Evolutionary conservation across 352 stramenopile species (phyloP), one percentile per base, ranked within the genome.

Genomic region (Thraustotheca clavata): DNA sequence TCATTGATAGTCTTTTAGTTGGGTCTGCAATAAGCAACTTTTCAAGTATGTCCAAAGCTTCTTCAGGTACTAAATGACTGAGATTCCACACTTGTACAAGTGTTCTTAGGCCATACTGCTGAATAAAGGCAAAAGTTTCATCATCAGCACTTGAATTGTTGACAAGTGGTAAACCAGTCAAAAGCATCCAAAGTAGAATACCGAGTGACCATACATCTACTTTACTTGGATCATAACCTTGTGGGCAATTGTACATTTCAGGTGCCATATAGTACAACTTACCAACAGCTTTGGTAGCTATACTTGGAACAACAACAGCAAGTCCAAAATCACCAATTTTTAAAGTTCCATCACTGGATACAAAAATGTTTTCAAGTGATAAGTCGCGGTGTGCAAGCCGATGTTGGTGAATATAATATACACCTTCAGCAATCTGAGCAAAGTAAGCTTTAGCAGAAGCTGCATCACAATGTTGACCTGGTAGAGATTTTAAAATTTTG

Each of bases 351-450:
- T 77, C 63, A n/a, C 46, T 29, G 2, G 62, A 57, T 26, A 87
- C 52, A 18, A 87, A 72, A 18, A 87, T 67, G 69, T 87, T 87
- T 60, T 87, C 78, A 20, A 85, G 71, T n/a, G 76, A 87, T 12
- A 87, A 47, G 61, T 87, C 78, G 2, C 78, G 75, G 55, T 87
- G 78, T 27, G 76, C 75, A 47, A 77, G 59, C 27, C 50, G 48
- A 35, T 60, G 38, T 8, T 22, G 29, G 75, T 49, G 66, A 6
- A 73, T 73, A 18, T 62, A 77, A 36, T 22, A 5, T 32, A 65
- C 11, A 6, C 8, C 57, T 1, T 40, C 22, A 46, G 35, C 46
- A 20, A 65, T 65, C 33, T 65, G 57, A 5, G 14, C 4, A 36
- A 65, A 65, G 38, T 65, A 65, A 5, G 3, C 7, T 14, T 39